Percentiles rank a stretch among this genome's conserved stretches.
phyloP scores from a whole-genome alignment of 2,329 filamentous ascomycete genomes.

The Periconia sp. region DNA sequence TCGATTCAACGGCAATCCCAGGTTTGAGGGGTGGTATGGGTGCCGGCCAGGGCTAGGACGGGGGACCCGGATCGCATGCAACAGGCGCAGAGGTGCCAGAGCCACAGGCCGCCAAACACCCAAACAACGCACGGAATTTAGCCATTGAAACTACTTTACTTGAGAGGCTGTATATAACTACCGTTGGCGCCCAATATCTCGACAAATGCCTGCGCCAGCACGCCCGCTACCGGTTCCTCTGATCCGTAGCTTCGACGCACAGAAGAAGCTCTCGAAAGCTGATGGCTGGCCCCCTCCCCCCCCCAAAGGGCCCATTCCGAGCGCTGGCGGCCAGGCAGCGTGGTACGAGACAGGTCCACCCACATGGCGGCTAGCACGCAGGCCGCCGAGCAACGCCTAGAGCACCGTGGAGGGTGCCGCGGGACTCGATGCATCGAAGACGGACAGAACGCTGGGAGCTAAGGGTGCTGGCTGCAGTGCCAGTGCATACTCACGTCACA shows the following conservation, averaged over 20 bases:
- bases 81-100: conserved; percentile 22
- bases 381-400: no score
- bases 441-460: conserved; percentile 25
- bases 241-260: conserved; percentile 25
- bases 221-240: conserved; percentile 31
- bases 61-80: conserved; percentile 34
- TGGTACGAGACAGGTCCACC: conserved; percentile 35
- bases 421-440: conserved; percentile 26
- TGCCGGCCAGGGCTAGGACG: conserved; percentile 30
- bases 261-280: no score
- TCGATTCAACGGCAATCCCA: conserved; percentile 41
- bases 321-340: conserved; percentile 18
- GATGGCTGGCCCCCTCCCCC: conserved; percentile 12
- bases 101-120: conserved; percentile 30
- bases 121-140: conserved; percentile 37
- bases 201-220: conserved; percentile 20
- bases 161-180: conserved; percentile 37
- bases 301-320: conserved; percentile 15
- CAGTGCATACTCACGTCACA: conserved; percentile 33
- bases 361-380: conserved; percentile 40
- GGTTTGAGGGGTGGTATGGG: conserved; percentile 35
- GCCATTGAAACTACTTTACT: conserved; percentile 42
- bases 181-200: conserved; percentile 36
- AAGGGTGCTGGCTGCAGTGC: conserved; percentile 23
- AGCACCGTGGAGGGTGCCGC: conserved; percentile 26